These are phyloP conservation scores for Corinectria fuckeliana DNA, from an alignment of 2,329 filamentous ascomycete genomes.

Conservation along the genomic window DNA sequence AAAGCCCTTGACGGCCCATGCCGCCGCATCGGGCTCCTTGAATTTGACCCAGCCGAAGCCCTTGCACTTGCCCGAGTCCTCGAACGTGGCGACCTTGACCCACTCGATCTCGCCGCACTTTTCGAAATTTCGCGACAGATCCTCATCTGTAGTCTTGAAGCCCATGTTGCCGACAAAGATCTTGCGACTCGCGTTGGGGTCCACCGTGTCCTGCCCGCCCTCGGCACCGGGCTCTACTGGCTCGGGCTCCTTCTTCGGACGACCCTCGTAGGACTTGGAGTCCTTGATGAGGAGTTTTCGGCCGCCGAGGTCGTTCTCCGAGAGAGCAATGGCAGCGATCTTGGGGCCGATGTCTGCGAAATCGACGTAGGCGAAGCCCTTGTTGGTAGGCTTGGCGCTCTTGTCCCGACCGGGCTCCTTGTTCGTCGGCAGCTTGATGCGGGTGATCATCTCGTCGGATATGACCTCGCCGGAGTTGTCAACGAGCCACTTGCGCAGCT, in stretches of 20 bases:
- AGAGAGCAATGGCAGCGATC: constrained; percentile 80
- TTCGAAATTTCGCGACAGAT: constrained; percentile 79
- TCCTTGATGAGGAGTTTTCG: constrained; percentile 93
- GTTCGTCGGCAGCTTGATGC: constrained; percentile 78
- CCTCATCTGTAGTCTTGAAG: constrained; percentile 82
- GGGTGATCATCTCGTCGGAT: constrained; percentile 75
- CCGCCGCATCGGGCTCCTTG: constrained; percentile 76
- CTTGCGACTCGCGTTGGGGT: constrained; percentile 73
- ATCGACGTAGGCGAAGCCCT: constrained; percentile 96
- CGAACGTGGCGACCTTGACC: constrained; percentile 91
- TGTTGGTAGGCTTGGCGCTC: constrained; percentile 63
- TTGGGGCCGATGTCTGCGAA: constrained; percentile 75
- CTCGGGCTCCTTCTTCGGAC: constrained; percentile 70
- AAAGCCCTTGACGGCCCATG: constrained; percentile 76
- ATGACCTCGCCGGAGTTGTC: constrained; percentile 72
- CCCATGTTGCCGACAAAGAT: constrained; percentile 92
- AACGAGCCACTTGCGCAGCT: constrained; percentile 81
- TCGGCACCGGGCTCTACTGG: constrained; percentile 40
- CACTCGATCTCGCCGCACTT: constrained; percentile 85
- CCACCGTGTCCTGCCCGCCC: constrained; percentile 41
- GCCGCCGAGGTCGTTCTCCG: constrained; percentile 79
- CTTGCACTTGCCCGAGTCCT: constrained; percentile 97
- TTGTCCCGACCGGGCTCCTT: constrained; percentile 54
- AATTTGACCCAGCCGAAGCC: constrained; percentile 97
- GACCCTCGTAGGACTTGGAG: constrained; percentile 86